Percentiles rank a stretch among this genome's conserved stretches.
Evolutionary conservation across 495 filamentous ascomycete species (phyloP).

Genomic region (Aspergillus asperescens): DNA sequence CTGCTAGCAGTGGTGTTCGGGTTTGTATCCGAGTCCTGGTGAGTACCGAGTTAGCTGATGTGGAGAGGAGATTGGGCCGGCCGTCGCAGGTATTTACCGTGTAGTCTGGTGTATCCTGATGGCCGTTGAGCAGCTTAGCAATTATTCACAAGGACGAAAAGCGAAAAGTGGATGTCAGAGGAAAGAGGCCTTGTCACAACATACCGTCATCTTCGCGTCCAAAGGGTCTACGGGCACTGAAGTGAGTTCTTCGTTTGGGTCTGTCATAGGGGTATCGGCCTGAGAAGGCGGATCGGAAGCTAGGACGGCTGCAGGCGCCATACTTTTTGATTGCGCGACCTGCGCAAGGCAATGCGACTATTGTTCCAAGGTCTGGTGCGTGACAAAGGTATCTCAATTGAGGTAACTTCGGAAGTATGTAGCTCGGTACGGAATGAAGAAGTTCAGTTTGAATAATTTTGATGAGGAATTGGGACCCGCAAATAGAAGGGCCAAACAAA

Average conservation of each 20-base stretch:
- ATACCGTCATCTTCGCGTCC: slow-evolving; percentile 45
- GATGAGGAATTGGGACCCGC: neutral
- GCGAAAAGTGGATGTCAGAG: neutral
- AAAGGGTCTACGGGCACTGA: slow-evolving; percentile 38
- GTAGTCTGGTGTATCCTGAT: slow-evolving; percentile 78
- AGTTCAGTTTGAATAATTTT: neutral
- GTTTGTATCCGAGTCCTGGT: slow-evolving; percentile 81
- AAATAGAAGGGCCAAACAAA: neutral
- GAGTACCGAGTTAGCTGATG: slow-evolving; percentile 10
- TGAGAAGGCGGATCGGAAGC: slow-evolving; percentile 46
- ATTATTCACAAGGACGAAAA: neutral
- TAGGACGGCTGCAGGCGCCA: slow-evolving; percentile 56
- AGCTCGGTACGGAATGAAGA: neutral
- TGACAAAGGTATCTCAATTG: neutral
- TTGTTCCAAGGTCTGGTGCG: neutral
- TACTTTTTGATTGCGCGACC: slow-evolving; percentile 35
- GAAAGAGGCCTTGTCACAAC: slow-evolving; percentile 13
- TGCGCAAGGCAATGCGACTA: slow-evolving; percentile 19
- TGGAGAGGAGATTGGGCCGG: neutral
- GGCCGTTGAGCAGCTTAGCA: slow-evolving; percentile 43
- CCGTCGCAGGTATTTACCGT: slow-evolving; percentile 43
- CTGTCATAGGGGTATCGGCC: slow-evolving; percentile 53
- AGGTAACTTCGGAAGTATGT: neutral
- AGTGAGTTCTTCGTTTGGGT: slow-evolving; percentile 51
- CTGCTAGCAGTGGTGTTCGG: slow-evolving; percentile 89